Evolutionary conservation across 768 basidiomycete species (phyloP), one percentile per base, ranked within the genome.

Genomic region (Termitomyces sp.): DNA sequence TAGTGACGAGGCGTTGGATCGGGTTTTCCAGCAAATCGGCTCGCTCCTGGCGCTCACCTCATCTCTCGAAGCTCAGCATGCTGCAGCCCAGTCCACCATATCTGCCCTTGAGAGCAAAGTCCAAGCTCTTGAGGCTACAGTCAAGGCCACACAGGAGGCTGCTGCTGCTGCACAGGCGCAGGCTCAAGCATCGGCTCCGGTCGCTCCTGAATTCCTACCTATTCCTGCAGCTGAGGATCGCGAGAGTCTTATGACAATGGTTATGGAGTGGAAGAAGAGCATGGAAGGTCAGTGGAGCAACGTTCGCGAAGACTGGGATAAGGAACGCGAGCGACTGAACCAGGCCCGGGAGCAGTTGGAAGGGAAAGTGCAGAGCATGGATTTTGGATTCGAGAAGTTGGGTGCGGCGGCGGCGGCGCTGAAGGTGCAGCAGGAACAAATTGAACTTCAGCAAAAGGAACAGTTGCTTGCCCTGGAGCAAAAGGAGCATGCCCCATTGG

Each of bases 341-440:
- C 76, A 80, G 20, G 92, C 91, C 13, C 79, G 87, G 50, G 86
- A 90, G 44, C 91, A 95, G 64, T 95, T 90, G 88, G 95, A 95
- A 72, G 72, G 59, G 6, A 79, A 84, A 56, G 75, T 82, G 54
- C 75, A 78, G 13, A 70, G 70, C 9, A 73, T 86, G n/a, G 85
- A 87, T 63, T 71, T 75, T 15, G 78, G 81, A 4, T 62, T 88
- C n/a, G 80, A 79, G 42, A 76, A 72, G 60, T 72, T 80, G 47
- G 76, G 65, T 15, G 65, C 72, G 62, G 37, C 76, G 55, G 34
- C 59, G 0, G 50, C 57, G 12, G 59, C 59, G n/a, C 48, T 63
- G 34, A 55, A 60, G 54, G 44, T 39, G 13, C 62, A 63, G 57
- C 62, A 63, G 45, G 62, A 63, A 16, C 59, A 55, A 6, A 63